Evolutionary conservation across 306 rosid genomes (phyloP), one percentile per base, ranked within the genome.

Genomic region (Sindora glabra): DNA sequence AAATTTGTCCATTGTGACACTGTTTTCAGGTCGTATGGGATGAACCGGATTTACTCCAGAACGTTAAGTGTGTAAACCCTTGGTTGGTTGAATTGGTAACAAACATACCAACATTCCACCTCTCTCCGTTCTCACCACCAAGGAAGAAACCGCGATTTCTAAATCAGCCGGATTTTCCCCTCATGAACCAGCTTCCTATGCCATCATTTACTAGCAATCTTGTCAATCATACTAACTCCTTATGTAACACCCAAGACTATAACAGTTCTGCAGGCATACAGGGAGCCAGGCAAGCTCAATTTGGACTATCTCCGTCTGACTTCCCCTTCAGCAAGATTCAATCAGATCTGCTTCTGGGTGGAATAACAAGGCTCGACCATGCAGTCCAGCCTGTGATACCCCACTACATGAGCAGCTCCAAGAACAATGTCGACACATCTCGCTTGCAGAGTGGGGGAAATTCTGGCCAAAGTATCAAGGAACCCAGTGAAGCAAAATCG

Each of bases 231-330:
- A 74, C 68, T 53, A 77, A 71, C 75, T 48, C 85, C 58, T 67
- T 86, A 3, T 62, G 67, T 59, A 69, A 72, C 56, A 48, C 86
- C 60, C 71, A 79, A 52, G 75, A 77, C 55, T 62, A 56, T 29
- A n/a, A n/a, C n/a, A 74, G 70, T 73, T 72, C 85, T 60, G 79
- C 89, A 73, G 81, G 97, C 95, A 84, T 94, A 80, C 97, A 94
- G 99, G 99, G 95, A 94, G 95, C 97, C 99, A 94, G 99, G 99
- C 99, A 94, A 80, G 77, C 84, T 81, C 96, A 77, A 75, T 75
- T 79, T 67, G 92, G 83, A 74, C 77, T 69, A 71, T 71, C 89
- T 68, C 73, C 88, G 26, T 65, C 76, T n/a, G 83, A 84, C 70
- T 65, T 84, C 65, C 90, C 71, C 57, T 61, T 71, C 71, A 75